These are phyloP conservation scores for Aureobasidium musti DNA, from an alignment of 2,329 filamentous ascomycete genomes.

Conservation along the genomic window DNA sequence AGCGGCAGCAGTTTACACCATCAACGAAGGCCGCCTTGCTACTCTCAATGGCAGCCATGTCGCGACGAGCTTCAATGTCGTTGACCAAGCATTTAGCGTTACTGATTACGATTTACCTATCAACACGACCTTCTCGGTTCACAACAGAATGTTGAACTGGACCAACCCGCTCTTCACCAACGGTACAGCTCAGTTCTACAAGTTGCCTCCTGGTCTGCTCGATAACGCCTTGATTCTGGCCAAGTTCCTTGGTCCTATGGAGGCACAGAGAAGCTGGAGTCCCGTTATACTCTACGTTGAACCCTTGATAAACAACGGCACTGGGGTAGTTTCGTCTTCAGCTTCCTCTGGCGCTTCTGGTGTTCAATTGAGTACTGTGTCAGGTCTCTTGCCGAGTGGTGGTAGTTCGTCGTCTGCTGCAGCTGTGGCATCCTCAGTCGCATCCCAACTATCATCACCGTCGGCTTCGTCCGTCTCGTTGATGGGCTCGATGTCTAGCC, in stretches of 20 bases:
- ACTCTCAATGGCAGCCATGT: slow-evolving; percentile 34
- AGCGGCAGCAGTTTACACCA: slow-evolving; percentile 38
- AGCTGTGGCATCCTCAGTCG: not conserved
- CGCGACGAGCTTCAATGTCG: slow-evolving; percentile 35
- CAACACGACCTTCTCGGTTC: slow-evolving; percentile 37
- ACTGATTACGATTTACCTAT: slow-evolving; percentile 35
- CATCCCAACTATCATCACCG: slow-evolving; percentile 1
- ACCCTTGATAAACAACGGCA: slow-evolving; percentile 27
- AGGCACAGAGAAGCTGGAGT: slow-evolving; percentile 35
- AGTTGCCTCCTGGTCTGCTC: slow-evolving; percentile 34
- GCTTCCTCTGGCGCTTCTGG: not conserved
- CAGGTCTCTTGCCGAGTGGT: not conserved
- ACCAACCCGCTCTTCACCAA: slow-evolving; percentile 39
- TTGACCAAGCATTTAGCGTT: slow-evolving; percentile 37
- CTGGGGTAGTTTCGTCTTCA: not conserved
- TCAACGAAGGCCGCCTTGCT: slow-evolving; percentile 37
- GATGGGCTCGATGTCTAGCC: not conserved
- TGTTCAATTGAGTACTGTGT: slow-evolving; percentile 1
- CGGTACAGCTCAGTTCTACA: slow-evolving; percentile 41
- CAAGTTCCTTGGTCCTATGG: slow-evolving; percentile 37
- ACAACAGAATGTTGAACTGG: slow-evolving; percentile 39
- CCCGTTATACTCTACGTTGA: slow-evolving; percentile 36
- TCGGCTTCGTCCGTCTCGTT: not conserved
- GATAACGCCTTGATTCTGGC: slow-evolving; percentile 38
- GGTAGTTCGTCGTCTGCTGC: not conserved